Conservation (phyloP, 164 flowering plant species). For the Magnolia kwangsiensis region DNA sequence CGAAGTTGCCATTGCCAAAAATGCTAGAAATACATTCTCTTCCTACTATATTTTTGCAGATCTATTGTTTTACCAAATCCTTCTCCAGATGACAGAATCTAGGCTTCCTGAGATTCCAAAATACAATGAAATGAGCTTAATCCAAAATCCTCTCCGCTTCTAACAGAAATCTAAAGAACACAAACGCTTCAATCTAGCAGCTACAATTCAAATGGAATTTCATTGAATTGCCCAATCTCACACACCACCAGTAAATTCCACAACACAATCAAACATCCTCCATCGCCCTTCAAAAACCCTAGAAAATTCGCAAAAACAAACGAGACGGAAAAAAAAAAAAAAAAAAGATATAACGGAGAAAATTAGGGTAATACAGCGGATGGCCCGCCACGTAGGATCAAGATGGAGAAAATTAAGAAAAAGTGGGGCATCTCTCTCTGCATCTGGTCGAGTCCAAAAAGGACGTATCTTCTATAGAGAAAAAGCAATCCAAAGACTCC, state of each 20-base stretch:
- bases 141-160: not conserved
- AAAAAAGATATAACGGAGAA: too few species aligned
- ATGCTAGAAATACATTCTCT: not conserved
- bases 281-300: not conserved
- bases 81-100: slow-evolving; percentile 1
- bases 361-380: too few species aligned
- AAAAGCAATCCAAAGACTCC: not conserved
- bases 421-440: not conserved
- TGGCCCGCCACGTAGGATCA: too few species aligned
- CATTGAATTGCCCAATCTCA: not conserved
- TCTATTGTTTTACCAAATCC: not conserved
- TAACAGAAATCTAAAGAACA: not conserved
- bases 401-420: too few species aligned
- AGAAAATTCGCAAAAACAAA: not conserved
- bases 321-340: not conserved
- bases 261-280: not conserved
- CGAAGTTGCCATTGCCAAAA: slow-evolving; percentile 38
- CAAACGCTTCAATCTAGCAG: not conserved
- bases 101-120: not conserved
- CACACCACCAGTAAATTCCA: slow-evolving; percentile 5
- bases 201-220: not conserved
- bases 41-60: not conserved
- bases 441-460: not conserved
- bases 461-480: not conserved
- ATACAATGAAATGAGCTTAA: not conserved